Conservation (phyloP, 2,329 filamentous ascomycete genomes). For the Dactylonectria macrodidyma region DNA sequence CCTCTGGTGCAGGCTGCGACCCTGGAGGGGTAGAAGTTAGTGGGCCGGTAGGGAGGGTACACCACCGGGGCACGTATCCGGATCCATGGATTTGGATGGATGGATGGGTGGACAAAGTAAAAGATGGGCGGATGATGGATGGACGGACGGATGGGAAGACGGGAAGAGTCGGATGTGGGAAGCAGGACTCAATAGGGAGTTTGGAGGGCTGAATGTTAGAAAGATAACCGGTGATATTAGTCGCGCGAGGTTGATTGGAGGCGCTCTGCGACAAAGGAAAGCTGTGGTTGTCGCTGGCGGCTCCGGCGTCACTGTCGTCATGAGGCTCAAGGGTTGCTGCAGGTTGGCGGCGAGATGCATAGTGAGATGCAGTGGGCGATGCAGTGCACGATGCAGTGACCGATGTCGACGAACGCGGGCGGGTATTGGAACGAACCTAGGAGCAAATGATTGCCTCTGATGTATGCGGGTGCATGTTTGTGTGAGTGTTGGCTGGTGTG, state of each 20-base stretch:
- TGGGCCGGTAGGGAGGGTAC: constrained; percentile 29
- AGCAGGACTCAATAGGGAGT: not conserved
- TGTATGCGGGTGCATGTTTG: constrained; percentile 25
- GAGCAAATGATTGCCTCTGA: constrained; percentile 31
- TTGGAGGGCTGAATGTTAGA: not conserved
- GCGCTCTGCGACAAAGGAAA: not conserved
- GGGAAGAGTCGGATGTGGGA: not conserved
- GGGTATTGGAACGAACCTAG: constrained; percentile 38
- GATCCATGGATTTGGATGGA: constrained; percentile 29
- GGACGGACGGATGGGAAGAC: constrained; percentile 10
- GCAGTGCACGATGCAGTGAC: constrained; percentile 31
- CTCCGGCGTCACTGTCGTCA: constrained; percentile 34
- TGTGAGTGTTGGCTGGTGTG: constrained; percentile 15
- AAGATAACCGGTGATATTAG: not conserved
- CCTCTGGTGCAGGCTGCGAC: constrained; percentile 40
- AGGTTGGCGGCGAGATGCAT: constrained; percentile 44
- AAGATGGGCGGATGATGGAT: constrained; percentile 19
- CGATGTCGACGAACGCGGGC: constrained; percentile 37
- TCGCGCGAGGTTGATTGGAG: constrained; percentile 3
- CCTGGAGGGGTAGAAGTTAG: constrained; percentile 32
- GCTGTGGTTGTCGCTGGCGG: not conserved
- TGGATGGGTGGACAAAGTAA: constrained; percentile 26
- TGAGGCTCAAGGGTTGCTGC: constrained; percentile 46
- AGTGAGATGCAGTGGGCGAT: constrained; percentile 38
- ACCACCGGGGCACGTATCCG: constrained; percentile 33